Evolutionary conservation across 805 yeast species (phyloP), one percentile per base, ranked within the genome.

Genomic region (Kodamaea leandrae): DNA sequence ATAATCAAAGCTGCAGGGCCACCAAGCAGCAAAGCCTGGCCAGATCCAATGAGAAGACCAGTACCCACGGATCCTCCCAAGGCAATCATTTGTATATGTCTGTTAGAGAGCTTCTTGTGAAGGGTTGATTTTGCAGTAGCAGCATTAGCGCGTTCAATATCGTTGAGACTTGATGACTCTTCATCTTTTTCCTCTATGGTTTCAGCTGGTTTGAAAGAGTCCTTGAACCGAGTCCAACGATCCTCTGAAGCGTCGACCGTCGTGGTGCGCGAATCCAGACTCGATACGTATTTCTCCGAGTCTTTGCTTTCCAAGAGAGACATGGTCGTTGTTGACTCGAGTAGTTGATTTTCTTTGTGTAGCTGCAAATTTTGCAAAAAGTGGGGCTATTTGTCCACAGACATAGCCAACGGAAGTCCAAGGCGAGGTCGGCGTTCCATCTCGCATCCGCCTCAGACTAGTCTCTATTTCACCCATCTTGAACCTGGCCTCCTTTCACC

Each of bases 1-100:
- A 81, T 69, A 8, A 80, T 65, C 26, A 47, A 70, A 14, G 71
- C 61, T 3, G 72, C 74, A 4, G 74, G 74, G 5, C 74, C 74
- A 24, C 73, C 74, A 14, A 59, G 59, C 12, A 52, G 46, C 47
- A 68, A 56, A 1, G 69, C 66, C 15, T 36, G 59, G 48, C 80
- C 84, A 37, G 74, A 65, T 51, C 83, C 83, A 37, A 79, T 79
- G 32, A 57, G 51, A 13, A 57, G 49, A 20, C 60, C 62, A 2
- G 60, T 57, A 7, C 62, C 62, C 25, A 57, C 58, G 15, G 60
- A 51, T 6, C 58, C 58, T n/a, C 62, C 62, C 20, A 57, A 47
- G 21, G 62, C 61, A 28, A 57, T 57, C 60, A 57, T 56, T 29
- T 54, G 59, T 32, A 57, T 41, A 32, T 57, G 59, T 20, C 58